These are phyloP conservation scores for Metschnikowia sp. DNA, from an alignment of 805 yeast species.

Conservation along the genomic window DNA sequence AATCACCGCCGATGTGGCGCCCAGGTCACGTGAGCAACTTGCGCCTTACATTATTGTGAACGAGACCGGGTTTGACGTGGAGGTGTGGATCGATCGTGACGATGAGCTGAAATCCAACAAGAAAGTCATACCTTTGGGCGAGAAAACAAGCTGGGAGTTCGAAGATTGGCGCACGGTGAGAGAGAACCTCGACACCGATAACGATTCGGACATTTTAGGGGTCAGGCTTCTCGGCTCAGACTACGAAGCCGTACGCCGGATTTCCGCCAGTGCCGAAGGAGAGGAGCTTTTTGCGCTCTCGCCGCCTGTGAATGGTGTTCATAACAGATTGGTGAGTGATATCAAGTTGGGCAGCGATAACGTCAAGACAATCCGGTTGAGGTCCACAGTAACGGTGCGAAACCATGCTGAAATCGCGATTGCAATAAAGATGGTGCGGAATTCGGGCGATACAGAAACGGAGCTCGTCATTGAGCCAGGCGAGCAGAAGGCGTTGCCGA, in stretches of 20 bases:
- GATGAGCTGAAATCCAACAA: constrained; percentile 38
- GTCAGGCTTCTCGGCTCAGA: constrained; percentile 55
- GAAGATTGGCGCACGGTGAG: constrained; percentile 90
- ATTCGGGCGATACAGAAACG: constrained; percentile 21
- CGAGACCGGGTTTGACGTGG: constrained; percentile 80
- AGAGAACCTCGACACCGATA: constrained; percentile 69
- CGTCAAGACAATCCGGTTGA: constrained; percentile 71
- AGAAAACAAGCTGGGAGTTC: constrained; percentile 77
- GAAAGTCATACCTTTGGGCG: constrained; percentile 45
- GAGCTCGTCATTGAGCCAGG: constrained; percentile 51
- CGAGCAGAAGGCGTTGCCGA: constrained; percentile 64
- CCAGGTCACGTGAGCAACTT: constrained; percentile 70
- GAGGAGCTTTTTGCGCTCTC: constrained; percentile 67
- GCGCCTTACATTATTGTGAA: constrained; percentile 80
- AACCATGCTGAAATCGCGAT: constrained; percentile 63
- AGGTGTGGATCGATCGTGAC: constrained; percentile 60
- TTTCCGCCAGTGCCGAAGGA: constrained; percentile 79
- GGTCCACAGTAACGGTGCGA: constrained; percentile 68
- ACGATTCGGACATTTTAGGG: constrained; percentile 58
- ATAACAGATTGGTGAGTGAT: constrained; percentile 72
- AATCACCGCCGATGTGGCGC: constrained; percentile 48
- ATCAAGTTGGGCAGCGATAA: constrained; percentile 68
- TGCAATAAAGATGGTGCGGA: constrained; percentile 40
- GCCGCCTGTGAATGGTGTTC: constrained; percentile 62
- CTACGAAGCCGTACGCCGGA: constrained; percentile 50